Percentiles rank a stretch among this genome's conserved stretches.
Evolutionary conservation across 1,139 yeast genomes (phyloP).

Genomic region (Sugiyamaella sp.): DNA sequence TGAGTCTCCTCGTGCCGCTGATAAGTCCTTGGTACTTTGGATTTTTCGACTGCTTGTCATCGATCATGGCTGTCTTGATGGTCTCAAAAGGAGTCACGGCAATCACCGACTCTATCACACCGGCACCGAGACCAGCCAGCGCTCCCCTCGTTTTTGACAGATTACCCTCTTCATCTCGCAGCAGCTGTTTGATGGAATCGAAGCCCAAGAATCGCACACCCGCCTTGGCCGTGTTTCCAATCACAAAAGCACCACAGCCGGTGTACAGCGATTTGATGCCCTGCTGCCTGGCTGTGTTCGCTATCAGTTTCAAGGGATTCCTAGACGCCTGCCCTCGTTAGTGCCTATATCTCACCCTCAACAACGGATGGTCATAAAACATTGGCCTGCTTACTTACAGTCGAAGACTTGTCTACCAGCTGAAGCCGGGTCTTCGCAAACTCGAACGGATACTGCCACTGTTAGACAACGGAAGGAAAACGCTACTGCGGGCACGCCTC

Average conservation of each 20-base stretch:
- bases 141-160: slow-evolving; percentile 90
- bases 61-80: slow-evolving; percentile 92
- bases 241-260: slow-evolving; percentile 97
- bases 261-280: slow-evolving; percentile 83
- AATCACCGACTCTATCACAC: slow-evolving; percentile 83
- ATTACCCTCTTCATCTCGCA: slow-evolving; percentile 84
- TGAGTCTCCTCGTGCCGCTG: slow-evolving; percentile 62
- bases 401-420: slow-evolving; percentile 69
- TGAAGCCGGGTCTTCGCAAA: slow-evolving; percentile 95
- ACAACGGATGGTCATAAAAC: too few species aligned
- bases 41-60: slow-evolving; percentile 74
- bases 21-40: slow-evolving; percentile 76
- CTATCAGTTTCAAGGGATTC: slow-evolving; percentile 81
- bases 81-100: slow-evolving; percentile 99
- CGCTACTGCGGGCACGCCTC: not conserved
- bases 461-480: slow-evolving; percentile 4
- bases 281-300: slow-evolving; percentile 71
- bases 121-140: slow-evolving; percentile 95
- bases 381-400: slow-evolving; percentile 38
- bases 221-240: slow-evolving; percentile 95
- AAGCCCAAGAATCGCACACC: slow-evolving; percentile 92
- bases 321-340: too few species aligned
- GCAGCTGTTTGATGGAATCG: slow-evolving; percentile 75
- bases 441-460: slow-evolving; percentile 75
- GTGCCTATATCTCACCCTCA: too few species aligned